These are phyloP conservation scores for Trichoderma hamatum DNA, from an alignment of 2,329 filamentous ascomycete genomes.

Conservation along the genomic window DNA sequence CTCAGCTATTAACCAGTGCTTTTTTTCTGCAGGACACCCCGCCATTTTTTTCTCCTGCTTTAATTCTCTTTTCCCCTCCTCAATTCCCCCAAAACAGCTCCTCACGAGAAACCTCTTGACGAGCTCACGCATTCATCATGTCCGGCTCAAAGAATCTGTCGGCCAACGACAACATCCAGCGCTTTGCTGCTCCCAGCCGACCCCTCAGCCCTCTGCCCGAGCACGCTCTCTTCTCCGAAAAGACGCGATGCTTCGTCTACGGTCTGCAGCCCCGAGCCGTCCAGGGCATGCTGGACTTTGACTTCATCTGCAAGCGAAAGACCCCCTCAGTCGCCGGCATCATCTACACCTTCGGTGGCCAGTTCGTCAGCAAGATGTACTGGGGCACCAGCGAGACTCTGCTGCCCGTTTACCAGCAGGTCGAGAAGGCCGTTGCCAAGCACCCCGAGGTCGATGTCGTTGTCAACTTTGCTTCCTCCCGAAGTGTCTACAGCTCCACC, in stretches of 20 bases:
- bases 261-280: constrained; percentile 94
- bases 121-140: constrained; percentile 46
- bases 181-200: constrained; percentile 90
- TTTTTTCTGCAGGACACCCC: constrained; percentile 30
- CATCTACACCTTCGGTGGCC: constrained; percentile 99
- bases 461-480: constrained; percentile 99
- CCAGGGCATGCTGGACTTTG: constrained; percentile 96
- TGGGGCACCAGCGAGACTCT: constrained; percentile 99
- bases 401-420: constrained; percentile 95
- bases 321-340: constrained; percentile 97
- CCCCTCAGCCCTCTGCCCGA: constrained; percentile 84
- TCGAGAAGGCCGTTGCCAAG: constrained; percentile 91
- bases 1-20: constrained; percentile 32
- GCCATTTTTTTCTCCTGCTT: constrained; percentile 5
- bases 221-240: constrained; percentile 96
- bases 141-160: constrained; percentile 60
- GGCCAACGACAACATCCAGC: constrained; percentile 98
- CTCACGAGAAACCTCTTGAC: constrained; percentile 36
- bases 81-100: constrained; percentile 26
- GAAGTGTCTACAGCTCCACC: constrained; percentile 97
- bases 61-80: constrained; percentile 24
- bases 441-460: constrained; percentile 96
- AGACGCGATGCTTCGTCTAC: constrained; percentile 99
- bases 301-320: constrained; percentile 99
- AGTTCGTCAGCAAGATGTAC: constrained; percentile 99